A percentile compares a stretch with the other conserved stretches of the same genome.
Evolutionary conservation across 2,329 filamentous ascomycete genomes (phyloP).

Genomic region (Fusarium sp.): DNA sequence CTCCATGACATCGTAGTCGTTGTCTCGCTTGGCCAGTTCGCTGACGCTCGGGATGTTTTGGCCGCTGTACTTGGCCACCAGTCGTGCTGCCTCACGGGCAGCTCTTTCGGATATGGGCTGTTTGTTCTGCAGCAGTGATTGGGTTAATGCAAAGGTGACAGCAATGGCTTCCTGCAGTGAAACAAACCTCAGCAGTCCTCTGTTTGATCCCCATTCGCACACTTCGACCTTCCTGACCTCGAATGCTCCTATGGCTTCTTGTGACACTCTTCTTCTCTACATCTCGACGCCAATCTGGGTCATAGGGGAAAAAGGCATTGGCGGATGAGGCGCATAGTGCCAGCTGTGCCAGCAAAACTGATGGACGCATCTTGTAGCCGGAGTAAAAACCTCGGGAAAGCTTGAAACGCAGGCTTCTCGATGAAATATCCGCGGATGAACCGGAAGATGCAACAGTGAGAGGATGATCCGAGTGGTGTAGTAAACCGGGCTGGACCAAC

Average conservation of each 20-base stretch:
- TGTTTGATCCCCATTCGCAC: slow-evolving; percentile 58
- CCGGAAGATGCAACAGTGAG: slow-evolving; percentile 11
- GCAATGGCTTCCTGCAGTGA: slow-evolving; percentile 5
- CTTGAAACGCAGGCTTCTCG: slow-evolving; percentile 6
- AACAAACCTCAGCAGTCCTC: slow-evolving; percentile 49
- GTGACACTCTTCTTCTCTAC: slow-evolving; percentile 35
- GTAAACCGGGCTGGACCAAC: slow-evolving; percentile 24
- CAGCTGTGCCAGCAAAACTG: slow-evolving; percentile 56
- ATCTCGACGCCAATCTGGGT: slow-evolving; percentile 51
- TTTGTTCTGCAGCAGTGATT: slow-evolving; percentile 44
- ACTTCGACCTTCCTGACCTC: slow-evolving; percentile 21
- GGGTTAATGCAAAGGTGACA: slow-evolving; percentile 23
- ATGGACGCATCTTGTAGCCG: slow-evolving; percentile 54
- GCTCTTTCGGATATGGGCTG: slow-evolving; percentile 51
- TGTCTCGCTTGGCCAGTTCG: slow-evolving; percentile 53
- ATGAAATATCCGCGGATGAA: slow-evolving; percentile 20
- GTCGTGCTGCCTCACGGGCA: slow-evolving; percentile 51
- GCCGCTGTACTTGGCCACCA: slow-evolving; percentile 54
- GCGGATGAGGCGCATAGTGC: slow-evolving; percentile 59
- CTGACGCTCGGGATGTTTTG: slow-evolving; percentile 24
- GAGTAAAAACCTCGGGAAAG: slow-evolving; percentile 7
- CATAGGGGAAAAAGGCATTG: slow-evolving; percentile 62
- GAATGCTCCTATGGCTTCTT: slow-evolving; percentile 41
- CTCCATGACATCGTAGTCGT: slow-evolving; percentile 60
- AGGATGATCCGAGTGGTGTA: slow-evolving; percentile 15